These are phyloP conservation scores for Zygosaccharomyces bailii DNA, from an alignment of 805 yeast species.

Conservation along the genomic window DNA sequence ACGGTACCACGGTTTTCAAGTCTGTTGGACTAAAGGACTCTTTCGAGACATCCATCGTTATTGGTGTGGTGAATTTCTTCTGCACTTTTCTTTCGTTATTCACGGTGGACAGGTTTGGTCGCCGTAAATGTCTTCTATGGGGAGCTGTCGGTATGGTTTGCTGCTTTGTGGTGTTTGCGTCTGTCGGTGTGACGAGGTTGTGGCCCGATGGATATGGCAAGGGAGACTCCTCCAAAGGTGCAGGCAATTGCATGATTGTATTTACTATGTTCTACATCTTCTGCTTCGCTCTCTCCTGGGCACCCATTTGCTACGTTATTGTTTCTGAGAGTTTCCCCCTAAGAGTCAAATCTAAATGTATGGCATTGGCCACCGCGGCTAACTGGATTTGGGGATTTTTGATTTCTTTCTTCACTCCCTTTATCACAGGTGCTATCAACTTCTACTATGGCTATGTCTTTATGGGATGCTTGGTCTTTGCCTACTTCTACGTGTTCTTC, in stretches of 20 bases:
- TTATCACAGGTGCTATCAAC: constrained; percentile 57
- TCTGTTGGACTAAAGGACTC: constrained; percentile 59
- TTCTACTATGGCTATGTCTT: constrained; percentile 65
- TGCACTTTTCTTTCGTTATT: constrained; percentile 51
- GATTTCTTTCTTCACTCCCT: constrained; percentile 68
- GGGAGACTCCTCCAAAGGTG: constrained; percentile 48
- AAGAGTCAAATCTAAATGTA: constrained; percentile 58
- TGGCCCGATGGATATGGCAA: constrained; percentile 40
- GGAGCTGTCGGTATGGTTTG: constrained; percentile 50
- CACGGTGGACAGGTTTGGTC: constrained; percentile 53
- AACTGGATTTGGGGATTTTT: constrained; percentile 67
- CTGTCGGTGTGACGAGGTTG: constrained; percentile 54
- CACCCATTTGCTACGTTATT: constrained; percentile 62
- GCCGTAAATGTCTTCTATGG: constrained; percentile 45
- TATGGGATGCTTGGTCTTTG: constrained; percentile 52
- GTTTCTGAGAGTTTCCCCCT: constrained; percentile 69
- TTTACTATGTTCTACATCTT: constrained; percentile 66
- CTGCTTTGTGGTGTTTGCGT: constrained; percentile 49
- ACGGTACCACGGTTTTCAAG: constrained; percentile 59
- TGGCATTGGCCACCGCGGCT: constrained; percentile 56
- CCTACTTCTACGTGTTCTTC: constrained; percentile 63
- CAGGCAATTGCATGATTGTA: constrained; percentile 69
- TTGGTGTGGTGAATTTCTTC: constrained; percentile 58
- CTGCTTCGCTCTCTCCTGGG: constrained; percentile 74
- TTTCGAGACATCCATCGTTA: constrained; percentile 53